Evolutionary conservation across 169 alveolate species (phyloP).

Genomic region (Amoebophrya sp.): DNA sequence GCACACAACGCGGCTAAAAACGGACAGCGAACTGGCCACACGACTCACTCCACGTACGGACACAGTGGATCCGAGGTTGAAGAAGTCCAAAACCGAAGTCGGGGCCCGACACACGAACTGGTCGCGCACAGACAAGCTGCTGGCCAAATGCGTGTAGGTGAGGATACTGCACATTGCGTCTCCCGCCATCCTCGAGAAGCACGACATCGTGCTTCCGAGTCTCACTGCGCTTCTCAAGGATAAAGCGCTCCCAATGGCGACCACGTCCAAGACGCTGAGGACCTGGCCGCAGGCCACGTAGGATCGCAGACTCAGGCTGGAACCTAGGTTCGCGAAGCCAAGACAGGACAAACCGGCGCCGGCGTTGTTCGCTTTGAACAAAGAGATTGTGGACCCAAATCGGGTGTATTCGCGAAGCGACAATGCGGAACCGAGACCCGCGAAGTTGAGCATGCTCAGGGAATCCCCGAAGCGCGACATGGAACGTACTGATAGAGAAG

Average conservation of each 20-base stretch:
- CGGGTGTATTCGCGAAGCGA: neutral
- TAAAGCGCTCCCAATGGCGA: neutral
- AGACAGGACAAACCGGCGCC: neutral
- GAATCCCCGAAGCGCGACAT: neutral
- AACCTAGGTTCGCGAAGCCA: neutral
- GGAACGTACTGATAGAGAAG: neutral
- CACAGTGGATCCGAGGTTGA: neutral
- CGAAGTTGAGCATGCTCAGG: neutral
- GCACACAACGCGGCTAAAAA: neutral
- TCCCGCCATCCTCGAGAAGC: neutral
- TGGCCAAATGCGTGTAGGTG: neutral
- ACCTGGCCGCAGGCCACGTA: neutral
- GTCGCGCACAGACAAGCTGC: neutral
- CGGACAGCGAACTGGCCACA: conserved; percentile 17
- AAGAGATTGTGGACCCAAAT: neutral
- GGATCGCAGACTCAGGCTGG: neutral
- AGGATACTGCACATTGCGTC: neutral
- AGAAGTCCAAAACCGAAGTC: neutral
- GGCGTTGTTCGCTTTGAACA: neutral
- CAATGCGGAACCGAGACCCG: neutral
- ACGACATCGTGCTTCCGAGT: neutral
- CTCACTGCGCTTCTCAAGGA: neutral
- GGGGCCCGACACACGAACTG: neutral
- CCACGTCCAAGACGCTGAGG: neutral
- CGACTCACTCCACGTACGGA: neutral